Base-by-base conservation (phyloP, 805 yeast species). In the Monosporozyma servazzii region DNA sequence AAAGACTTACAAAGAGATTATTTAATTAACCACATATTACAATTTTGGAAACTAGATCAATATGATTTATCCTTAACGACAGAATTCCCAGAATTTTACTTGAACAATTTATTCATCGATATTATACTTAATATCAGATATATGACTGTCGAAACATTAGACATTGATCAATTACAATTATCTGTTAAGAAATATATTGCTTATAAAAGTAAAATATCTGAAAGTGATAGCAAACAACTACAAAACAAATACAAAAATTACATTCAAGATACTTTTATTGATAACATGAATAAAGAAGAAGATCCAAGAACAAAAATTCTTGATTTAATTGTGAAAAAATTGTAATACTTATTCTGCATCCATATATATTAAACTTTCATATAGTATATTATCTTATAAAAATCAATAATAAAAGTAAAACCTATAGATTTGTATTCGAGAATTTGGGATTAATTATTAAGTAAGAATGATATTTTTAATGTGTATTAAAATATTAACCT, bases 131-230 rank as follows among this genome's bases (percentile, higher is more conserved):
- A 91, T 6, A 71, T 89, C 31, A 79, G 95, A 63, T 78, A 75
- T 57, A 62, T 73, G 51, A 53, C 60, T 0, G 58, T 74, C 3
- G 65, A 64, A 3, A 69, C 71, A 51, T 57, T 69, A 15, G 68
- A 74, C 4, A 80, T 86, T 18, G 81, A 76, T 48, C 66, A 71
- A 48, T 74, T 90, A 60, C 88, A 86, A 68, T 73, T 76, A 21
- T 75, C 89, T 18, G 85, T 88, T 43, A 86, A 84, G 62, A 80
- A 82, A 61, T 87, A 79, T 63, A 71, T 79, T 55, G 84, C 88
- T 8, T 81, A 80, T 62, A 74, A 76, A 55, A 57, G 64, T 56
- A 82, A 76, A 61, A 52, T 69, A n/a, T 63, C 64, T 47, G 66
- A 63, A 37, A 63, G 60, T 17, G 56, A 66, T 48, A 67, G 68